A percentile compares a stretch with the other conserved stretches of the same genome.
Conservation (phyloP, 768 basidiomycete genomes). For the Lactarius indigo region DNA sequence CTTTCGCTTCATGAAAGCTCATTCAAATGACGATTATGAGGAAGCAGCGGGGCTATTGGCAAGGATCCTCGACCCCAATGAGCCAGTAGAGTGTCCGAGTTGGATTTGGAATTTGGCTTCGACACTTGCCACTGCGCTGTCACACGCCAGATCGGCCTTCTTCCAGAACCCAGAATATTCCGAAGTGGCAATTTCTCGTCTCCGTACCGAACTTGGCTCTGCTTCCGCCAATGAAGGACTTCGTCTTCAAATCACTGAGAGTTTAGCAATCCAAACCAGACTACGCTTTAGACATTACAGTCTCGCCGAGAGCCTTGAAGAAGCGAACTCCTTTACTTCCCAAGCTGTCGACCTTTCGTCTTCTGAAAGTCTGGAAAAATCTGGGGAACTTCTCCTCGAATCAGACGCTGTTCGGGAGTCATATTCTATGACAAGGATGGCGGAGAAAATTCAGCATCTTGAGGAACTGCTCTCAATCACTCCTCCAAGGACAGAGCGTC, state of each 20-base stretch:
- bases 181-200: slow-evolving; percentile 1
- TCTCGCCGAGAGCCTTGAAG: neutral
- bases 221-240: neutral
- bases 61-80: neutral
- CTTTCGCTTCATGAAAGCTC: neutral
- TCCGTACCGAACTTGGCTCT: neutral
- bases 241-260: neutral
- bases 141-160: neutral
- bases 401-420: no score
- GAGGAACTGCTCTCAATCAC: neutral
- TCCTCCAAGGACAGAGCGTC: neutral
- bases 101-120: neutral
- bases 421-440: no score
- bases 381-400: fast-evolving
- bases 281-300: neutral
- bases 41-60: neutral
- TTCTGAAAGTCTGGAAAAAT: neutral
- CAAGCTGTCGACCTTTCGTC: neutral
- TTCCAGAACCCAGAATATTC: slow-evolving; percentile 1
- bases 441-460: no score
- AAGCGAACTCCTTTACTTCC: neutral
- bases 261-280: neutral
- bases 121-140: neutral
- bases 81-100: neutral
- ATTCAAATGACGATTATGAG: slow-evolving; percentile 4